Conservation (phyloP, 805 yeast species). For the Diddensiella caesifluorescens region DNA sequence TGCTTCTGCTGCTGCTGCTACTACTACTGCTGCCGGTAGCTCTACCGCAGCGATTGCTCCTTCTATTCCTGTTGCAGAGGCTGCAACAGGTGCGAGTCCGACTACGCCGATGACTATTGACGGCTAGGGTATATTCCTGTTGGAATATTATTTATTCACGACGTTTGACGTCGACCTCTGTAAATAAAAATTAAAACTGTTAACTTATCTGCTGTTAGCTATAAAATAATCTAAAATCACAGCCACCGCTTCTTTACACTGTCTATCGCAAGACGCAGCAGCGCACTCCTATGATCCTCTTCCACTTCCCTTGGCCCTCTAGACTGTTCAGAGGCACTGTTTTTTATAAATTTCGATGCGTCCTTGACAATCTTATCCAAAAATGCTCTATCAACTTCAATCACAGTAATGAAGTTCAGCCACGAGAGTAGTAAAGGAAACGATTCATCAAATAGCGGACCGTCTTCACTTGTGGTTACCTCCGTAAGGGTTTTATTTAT, state of each 20-base stretch:
- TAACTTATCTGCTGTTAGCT: too few relatives aligned
- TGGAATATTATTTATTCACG: too few relatives aligned
- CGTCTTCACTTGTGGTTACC: slow-evolving; percentile 20
- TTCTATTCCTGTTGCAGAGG: background rate
- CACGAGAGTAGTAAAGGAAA: slow-evolving; percentile 48
- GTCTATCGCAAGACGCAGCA: slow-evolving; percentile 15
- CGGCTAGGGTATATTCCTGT: too few relatives aligned
- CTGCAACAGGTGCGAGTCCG: background rate
- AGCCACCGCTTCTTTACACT: slow-evolving; percentile 15
- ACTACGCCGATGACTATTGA: background rate
- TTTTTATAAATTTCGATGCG: slow-evolving; percentile 29
- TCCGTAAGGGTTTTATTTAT: slow-evolving; percentile 27
- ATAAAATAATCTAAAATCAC: too few relatives aligned
- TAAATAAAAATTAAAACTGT: too few relatives aligned
- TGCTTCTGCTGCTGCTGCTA: background rate
- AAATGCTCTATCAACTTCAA: slow-evolving; percentile 32
- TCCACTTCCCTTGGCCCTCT: slow-evolving; percentile 4
- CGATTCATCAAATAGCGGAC: slow-evolving; percentile 12
- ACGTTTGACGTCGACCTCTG: too few relatives aligned
- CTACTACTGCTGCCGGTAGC: slow-evolving; percentile 1
- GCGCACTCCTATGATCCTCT: slow-evolving; percentile 8
- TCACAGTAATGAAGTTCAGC: slow-evolving; percentile 47
- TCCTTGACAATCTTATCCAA: slow-evolving; percentile 32
- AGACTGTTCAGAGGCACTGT: slow-evolving; percentile 12
- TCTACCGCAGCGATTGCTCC: slow-evolving; percentile 1